Base-by-base conservation (phyloP, 192 early-diverging fungal genomes). In the Coemansia sp. region DNA sequence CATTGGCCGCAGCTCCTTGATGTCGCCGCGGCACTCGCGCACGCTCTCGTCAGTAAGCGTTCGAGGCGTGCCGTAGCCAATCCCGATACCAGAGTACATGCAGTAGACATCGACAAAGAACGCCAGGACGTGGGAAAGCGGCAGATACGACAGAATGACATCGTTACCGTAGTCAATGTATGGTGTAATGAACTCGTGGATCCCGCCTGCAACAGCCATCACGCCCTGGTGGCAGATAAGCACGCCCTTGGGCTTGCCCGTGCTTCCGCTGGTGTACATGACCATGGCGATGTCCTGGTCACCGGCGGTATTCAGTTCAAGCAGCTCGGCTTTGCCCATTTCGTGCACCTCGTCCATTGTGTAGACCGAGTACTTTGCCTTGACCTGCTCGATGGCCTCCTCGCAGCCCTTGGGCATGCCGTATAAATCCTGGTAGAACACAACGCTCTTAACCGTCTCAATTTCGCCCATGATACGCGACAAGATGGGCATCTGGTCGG, bases 171-270 rank as follows among this genome's bases (percentile, higher is more conserved):
- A 62, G 56, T 70, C 64, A 34, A 88, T 66, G 52, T 71, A 58
- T 27, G 47, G 39, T 8, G 63, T 57, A 14, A 74, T 64, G 13
- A 83, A 54, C 44, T 69, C 56, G 44, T 68, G 68, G 63, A 82
- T 66, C 18, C 88, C 85, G 19, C 62, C 64, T 58, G 82, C 66
- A 4, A 78, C 58, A 56, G 95, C 84, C 52, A 94, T 79, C 55
- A 96, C 71, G 61, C 93, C 93, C 49, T 78, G 66, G 66, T 98
- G 93, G 44, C 86, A 82, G 12, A 98, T 71, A 58, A 93, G 68
- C 34, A 93, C 94, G 57, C 95, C 95, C 71, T 95, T 95, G 44
- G 96, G 94, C 72, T 85, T 85, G 22, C 95, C 93, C 12, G 93
- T 98, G 17, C 86, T 88, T 37, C 95, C 90, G 64, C 85, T 87